These are phyloP conservation scores for Acidiella bohemica DNA, from an alignment of 495 filamentous ascomycete species.

Conservation along the genomic window DNA sequence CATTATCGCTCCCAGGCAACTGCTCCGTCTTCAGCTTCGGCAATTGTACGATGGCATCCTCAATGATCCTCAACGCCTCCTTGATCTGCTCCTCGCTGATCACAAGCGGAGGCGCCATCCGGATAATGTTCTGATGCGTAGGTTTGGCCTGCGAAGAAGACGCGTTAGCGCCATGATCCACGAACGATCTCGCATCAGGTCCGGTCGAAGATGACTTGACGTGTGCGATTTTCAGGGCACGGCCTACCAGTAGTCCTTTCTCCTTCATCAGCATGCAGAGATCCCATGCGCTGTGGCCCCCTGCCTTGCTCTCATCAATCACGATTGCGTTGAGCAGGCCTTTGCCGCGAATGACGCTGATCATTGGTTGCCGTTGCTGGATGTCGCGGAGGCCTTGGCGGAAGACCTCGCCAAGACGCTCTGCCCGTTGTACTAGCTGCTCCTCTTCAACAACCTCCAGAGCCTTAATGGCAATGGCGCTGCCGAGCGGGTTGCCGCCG, in stretches of 20 bases:
- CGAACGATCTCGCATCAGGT: constrained; percentile 22
- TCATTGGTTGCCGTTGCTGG: constrained; percentile 49
- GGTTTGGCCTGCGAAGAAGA: constrained; percentile 66
- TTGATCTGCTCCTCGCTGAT: constrained; percentile 32
- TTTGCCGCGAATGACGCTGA: constrained; percentile 78
- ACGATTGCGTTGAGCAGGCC: constrained; percentile 92
- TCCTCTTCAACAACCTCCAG: constrained; percentile 90
- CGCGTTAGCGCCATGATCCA: constrained; percentile 15
- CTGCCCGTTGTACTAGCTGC: constrained; percentile 66
- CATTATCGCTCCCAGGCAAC: constrained; percentile 65
- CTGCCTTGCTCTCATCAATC: constrained; percentile 79
- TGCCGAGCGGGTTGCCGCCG: constrained; percentile 93
- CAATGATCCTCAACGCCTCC: constrained; percentile 28
- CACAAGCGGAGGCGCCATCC: constrained; percentile 32
- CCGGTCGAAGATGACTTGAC: constrained; percentile 10
- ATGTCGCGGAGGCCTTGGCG: constrained; percentile 58
- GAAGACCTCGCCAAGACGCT: constrained; percentile 71
- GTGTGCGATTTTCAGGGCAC: constrained; percentile 34
- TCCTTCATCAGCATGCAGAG: constrained; percentile 89
- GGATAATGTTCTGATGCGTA: constrained; percentile 89
- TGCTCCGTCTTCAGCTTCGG: constrained; percentile 41
- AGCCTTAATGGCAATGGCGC: constrained; percentile 91
- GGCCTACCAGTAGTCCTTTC: constrained; percentile 78
- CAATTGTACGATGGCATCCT: constrained; percentile 29
- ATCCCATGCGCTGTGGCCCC: constrained; percentile 89